Evolutionary conservation across 179 eudicot species (phyloP), one percentile per base, ranked within the genome.

Genomic region (Gypsophila paniculata): DNA sequence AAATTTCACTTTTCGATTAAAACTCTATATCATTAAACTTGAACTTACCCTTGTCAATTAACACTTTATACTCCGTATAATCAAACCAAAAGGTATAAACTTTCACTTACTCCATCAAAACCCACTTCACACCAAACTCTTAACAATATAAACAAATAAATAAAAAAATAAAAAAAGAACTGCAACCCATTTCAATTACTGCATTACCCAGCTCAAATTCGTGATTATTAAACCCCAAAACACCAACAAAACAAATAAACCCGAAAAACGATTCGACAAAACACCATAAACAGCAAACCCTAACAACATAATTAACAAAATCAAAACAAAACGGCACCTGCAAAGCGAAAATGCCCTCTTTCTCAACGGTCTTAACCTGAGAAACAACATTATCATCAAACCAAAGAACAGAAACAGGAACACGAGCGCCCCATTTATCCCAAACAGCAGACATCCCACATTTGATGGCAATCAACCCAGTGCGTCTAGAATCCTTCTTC

Each of bases 361-460:
- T 91, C 48, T 91, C 94, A 22, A 87, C 86, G 22, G 89, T 91
- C 76, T 93, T 93, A 42, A 93, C 97, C 76, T 93, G 98, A 69
- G 96, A 80, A 15, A 93, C 98, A 61, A 89, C 77, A 71, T 93
- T 93, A 62, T 93, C 98, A 53, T 93, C 97, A 63, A 93, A 36
- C 93, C 93, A 91, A 57, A 93, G 90, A 32, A 93, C 59, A 22
- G 89, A 80, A 25, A 88, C 80, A 0, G 98, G 98, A 78, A 93
- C 84, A 62, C 96, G 80, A 7, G 82, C 85, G 9, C 98, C 98
- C 98, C 98, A 93, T 74, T 91, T 93, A 64, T 93, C 98, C 98
- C 98, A 93, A 69, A 88, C 74, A 0, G 93, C 97, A 48, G 84
- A 83, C 98, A 93, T 91, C 65, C 98, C 97, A 75, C 98, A 93